These are phyloP conservation scores for Torulaspora franciscae DNA, from an alignment of 805 yeast genomes.

Conservation along the genomic window DNA sequence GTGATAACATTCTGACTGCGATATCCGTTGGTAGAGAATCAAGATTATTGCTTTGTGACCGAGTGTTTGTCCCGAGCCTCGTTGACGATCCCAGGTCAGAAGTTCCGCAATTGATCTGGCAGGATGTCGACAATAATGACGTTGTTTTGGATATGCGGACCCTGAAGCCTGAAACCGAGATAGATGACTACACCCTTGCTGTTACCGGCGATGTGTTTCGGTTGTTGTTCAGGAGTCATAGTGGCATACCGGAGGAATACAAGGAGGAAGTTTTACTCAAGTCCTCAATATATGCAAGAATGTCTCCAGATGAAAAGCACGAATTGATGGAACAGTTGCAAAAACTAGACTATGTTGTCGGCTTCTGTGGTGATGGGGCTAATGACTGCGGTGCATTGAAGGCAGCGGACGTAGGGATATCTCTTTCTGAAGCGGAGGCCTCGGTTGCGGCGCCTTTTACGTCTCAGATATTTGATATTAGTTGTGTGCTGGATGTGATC, in stretches of 20 bases:
- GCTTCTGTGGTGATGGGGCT: constrained; percentile 99
- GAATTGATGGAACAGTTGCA: constrained; percentile 88
- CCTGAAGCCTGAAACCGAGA: constrained; percentile 43
- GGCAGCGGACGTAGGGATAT: constrained; percentile 96
- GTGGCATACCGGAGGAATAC: constrained; percentile 35
- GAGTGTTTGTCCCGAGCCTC: constrained; percentile 60
- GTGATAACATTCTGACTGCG: constrained; percentile 93
- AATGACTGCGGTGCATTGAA: constrained; percentile 98
- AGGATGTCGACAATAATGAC: constrained; percentile 57
- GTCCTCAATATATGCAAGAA: constrained; percentile 82
- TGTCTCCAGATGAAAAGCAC: constrained; percentile 99
- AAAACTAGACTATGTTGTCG: constrained; percentile 81
- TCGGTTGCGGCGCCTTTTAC: constrained; percentile 99
- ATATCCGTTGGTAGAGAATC: constrained; percentile 89
- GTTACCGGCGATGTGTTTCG: constrained; percentile 92
- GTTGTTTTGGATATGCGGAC: constrained; percentile 59
- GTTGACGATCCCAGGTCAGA: constrained; percentile 33
- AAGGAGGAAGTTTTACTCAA: constrained; percentile 60
- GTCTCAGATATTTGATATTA: constrained; percentile 79
- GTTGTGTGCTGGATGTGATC: constrained; percentile 87
- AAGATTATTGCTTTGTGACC: constrained; percentile 48
- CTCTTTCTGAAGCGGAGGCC: constrained; percentile 95
- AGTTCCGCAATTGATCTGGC: constrained; percentile 48
- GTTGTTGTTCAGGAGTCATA: constrained; percentile 49
- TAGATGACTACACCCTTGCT: constrained; percentile 61